Conservation (phyloP, 148 eudicot species). For the Limonium bicolor region DNA sequence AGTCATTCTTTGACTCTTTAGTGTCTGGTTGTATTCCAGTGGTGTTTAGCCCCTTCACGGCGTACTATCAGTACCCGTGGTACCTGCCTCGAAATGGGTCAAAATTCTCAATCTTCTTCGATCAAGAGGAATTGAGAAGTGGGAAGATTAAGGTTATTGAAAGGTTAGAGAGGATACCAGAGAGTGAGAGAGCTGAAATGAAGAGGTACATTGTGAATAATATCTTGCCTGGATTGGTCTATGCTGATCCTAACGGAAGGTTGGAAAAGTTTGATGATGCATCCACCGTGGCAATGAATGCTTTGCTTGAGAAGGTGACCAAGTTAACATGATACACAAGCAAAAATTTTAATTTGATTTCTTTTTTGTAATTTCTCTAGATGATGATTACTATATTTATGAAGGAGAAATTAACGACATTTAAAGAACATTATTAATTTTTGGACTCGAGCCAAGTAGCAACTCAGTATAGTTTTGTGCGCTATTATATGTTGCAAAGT, state of each 20-base stretch:
- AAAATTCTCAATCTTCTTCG: slow-evolving; percentile 55
- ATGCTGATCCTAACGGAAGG: slow-evolving; percentile 41
- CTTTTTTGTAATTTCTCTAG: too few species aligned
- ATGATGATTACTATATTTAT: too few species aligned
- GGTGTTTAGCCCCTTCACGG: slow-evolving; percentile 52
- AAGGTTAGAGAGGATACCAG: slow-evolving; percentile 26
- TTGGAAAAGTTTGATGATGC: slow-evolving; percentile 59
- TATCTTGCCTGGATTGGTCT: slow-evolving; percentile 58
- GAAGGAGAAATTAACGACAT: too few species aligned
- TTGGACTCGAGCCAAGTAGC: too few species aligned
- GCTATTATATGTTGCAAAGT: too few species aligned
- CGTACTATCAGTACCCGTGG: slow-evolving; percentile 81
- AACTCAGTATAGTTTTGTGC: too few species aligned
- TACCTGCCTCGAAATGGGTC: slow-evolving; percentile 48
- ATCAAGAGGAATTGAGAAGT: slow-evolving; percentile 33
- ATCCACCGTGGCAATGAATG: slow-evolving; percentile 40
- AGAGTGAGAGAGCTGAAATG: slow-evolving; percentile 43
- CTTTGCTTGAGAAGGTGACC: slow-evolving; percentile 35
- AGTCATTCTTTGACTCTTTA: slow-evolving; percentile 66
- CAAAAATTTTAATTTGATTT: too few species aligned
- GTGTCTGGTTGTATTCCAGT: slow-evolving; percentile 78
- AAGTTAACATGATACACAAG: slow-evolving; percentile 14
- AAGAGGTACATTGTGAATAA: slow-evolving; percentile 61
- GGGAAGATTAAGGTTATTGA: slow-evolving; percentile 42
- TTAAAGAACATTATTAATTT: too few species aligned